Base-by-base conservation (phyloP, 176 grass and related monocot species). In the Zoysia japonica region DNA sequence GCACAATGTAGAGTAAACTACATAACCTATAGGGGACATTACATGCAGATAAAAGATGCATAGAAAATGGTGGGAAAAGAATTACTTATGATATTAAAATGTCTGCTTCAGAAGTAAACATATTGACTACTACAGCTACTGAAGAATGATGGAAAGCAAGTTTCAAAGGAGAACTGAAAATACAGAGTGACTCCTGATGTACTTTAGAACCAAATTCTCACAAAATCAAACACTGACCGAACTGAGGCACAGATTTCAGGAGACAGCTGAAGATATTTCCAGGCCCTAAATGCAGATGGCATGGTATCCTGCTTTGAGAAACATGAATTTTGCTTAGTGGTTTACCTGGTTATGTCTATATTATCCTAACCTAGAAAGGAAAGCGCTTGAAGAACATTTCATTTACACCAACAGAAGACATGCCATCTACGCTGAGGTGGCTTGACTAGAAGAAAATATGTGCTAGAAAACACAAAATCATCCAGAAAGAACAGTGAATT, bases 241-340 rank as follows among this genome's bases (percentile, higher is more conserved):
- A 93, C 77, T 15, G 81, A 80, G 83, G 75, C 77, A 87, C 67
- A 54, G 78, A 77, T 76, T 84, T 89, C 76, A 89, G 87, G 72
- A 85, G 84, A 90, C 67, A 93, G 82, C 87, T 93, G 85, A 90
- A 87, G 87, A 87, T 78, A 87, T 71, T 89, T 90, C 87, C 84
- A 90, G 75, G 85, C 78, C 82, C 81, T 93, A 93, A 76, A 90
- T 85, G 91, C 78, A 86, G 86, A 85, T 89, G 88, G 78, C 87
- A 93, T 85, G 87, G 65, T 81, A 79, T 87, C 91, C 87, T 93
- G 91, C 82, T 93, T 90, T 79, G 70, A 93, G 78, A 90, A 93
- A 90, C 82, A 93, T 79, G 87, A 93, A 89, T 84, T 81, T 81
- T 91, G 85, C 66, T 90, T 57, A 90, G 84, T 75, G 65, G 77